phyloP scores from a whole-genome alignment of 768 basidiomycete genomes.

The Artomyces pyxidatus region DNA sequence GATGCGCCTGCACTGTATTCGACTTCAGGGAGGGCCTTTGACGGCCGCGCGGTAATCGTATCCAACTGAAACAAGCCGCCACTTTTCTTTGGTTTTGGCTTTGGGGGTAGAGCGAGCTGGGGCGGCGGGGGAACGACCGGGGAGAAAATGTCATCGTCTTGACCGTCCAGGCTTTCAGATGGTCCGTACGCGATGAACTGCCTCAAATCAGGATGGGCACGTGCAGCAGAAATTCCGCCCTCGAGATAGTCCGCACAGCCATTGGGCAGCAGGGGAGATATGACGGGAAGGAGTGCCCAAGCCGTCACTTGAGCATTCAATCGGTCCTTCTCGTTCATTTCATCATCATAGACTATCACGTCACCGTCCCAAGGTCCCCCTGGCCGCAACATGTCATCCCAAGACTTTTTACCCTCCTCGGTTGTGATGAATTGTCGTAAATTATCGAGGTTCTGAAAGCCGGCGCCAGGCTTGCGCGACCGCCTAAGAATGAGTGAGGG shows the following conservation, averaged over 20 bases:
- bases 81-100: slow-evolving; percentile 25
- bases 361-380: slow-evolving; percentile 63
- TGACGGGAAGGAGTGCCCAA: slow-evolving; percentile 62
- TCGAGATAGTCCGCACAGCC: slow-evolving; percentile 60
- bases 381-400: slow-evolving; percentile 53
- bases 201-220: slow-evolving; percentile 47
- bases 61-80: slow-evolving; percentile 64
- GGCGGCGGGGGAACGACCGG: slow-evolving; percentile 4
- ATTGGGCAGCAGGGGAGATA: slow-evolving; percentile 47
- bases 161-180: slow-evolving; percentile 7
- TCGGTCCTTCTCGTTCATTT: slow-evolving; percentile 62
- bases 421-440: slow-evolving; percentile 80
- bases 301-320: slow-evolving; percentile 47
- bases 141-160: slow-evolving; percentile 22
- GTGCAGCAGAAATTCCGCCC: slow-evolving; percentile 61
- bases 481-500: slow-evolving; percentile 89
- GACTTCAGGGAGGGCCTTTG: slow-evolving; percentile 47
- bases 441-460: slow-evolving; percentile 56
- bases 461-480: slow-evolving; percentile 61
- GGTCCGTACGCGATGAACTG: slow-evolving; percentile 41
- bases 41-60: slow-evolving; percentile 42
- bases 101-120: slow-evolving; percentile 12
- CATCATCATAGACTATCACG: slow-evolving; percentile 70
- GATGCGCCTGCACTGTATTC: slow-evolving; percentile 37
- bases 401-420: slow-evolving; percentile 58